Evolutionary conservation across 805 yeast genomes (phyloP).

Genomic region (Kuraishia capsulata): DNA sequence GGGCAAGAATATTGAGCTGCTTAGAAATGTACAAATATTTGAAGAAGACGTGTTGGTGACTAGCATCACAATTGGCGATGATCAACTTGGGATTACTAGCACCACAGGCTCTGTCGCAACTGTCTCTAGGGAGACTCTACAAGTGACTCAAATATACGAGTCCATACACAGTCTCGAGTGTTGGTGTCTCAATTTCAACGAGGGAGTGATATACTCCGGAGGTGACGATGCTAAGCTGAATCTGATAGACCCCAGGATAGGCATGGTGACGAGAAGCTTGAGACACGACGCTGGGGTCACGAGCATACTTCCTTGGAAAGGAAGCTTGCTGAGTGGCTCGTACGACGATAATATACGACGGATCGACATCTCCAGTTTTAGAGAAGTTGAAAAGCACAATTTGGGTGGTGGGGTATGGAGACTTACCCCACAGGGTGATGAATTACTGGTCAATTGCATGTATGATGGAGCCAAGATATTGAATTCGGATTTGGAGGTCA

Average conservation of each 20-base stretch:
- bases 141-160: slow-evolving; percentile 27
- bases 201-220: slow-evolving; percentile 65
- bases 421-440: slow-evolving; percentile 45
- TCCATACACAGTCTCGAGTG: slow-evolving; percentile 64
- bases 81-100: slow-evolving; percentile 43
- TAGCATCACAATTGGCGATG: slow-evolving; percentile 34
- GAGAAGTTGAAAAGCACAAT: slow-evolving; percentile 30
- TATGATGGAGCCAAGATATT: slow-evolving; percentile 85
- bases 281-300: slow-evolving; percentile 91
- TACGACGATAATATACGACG: slow-evolving; percentile 75
- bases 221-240: slow-evolving; percentile 85
- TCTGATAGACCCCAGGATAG: slow-evolving; percentile 25
- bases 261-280: slow-evolving; percentile 30
- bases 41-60: slow-evolving; percentile 49
- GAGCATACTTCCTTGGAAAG: slow-evolving; percentile 31
- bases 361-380: slow-evolving; percentile 42
- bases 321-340: slow-evolving; percentile 74
- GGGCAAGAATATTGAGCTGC: slow-evolving; percentile 8
- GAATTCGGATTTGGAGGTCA: slow-evolving; percentile 11
- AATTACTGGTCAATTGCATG: slow-evolving; percentile 82
- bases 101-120: slow-evolving; percentile 58
- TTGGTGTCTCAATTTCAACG: slow-evolving; percentile 77
- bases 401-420: slow-evolving; percentile 97
- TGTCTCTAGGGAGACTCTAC: slow-evolving; percentile 25
- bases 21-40: slow-evolving; percentile 29